These are phyloP conservation scores for Rasamsonia emersonii DNA, from an alignment of 2,329 filamentous ascomycete species.

Conservation along the genomic window DNA sequence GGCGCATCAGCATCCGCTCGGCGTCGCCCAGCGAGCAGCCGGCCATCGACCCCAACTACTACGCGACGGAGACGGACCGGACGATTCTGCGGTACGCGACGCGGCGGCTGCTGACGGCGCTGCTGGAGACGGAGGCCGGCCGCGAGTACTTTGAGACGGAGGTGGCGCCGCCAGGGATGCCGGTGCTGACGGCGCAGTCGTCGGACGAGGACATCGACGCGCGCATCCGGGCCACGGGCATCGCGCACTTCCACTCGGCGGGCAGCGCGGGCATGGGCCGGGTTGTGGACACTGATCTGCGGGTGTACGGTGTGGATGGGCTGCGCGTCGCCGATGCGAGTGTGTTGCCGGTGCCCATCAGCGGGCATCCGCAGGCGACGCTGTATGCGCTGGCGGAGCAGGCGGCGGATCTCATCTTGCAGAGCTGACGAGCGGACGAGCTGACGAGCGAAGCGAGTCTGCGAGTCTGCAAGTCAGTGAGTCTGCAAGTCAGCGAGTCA, in stretches of 20 bases:
- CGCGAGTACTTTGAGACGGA: conserved; percentile 13
- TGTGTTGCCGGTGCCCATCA: conserved; percentile 14
- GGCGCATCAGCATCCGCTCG: conserved; percentile 12
- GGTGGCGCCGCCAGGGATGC: conserved; percentile 9
- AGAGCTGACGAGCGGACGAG: too few species aligned
- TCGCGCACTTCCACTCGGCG: conserved; percentile 14
- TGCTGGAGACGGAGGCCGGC: conserved; percentile 9
- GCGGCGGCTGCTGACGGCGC: conserved; percentile 9
- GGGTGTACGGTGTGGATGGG: conserved; percentile 13
- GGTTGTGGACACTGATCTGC: conserved; percentile 10
- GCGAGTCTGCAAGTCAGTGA: too few species aligned
- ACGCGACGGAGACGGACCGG: conserved; percentile 18
- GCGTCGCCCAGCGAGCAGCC: conserved; percentile 12
- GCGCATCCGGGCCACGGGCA: conserved; percentile 8
- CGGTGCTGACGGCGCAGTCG: conserved; percentile 5
- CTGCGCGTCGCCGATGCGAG: conserved; percentile 19
- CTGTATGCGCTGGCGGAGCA: conserved; percentile 13
- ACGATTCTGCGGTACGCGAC: conserved; percentile 11
- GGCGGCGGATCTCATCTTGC: conserved; percentile 5
- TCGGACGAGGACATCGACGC: conserved; percentile 17
- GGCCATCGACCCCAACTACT: conserved; percentile 23
- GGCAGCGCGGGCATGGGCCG: conserved; percentile 11
- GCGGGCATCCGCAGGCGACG: conserved; percentile 13
- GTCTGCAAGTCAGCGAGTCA: too few species aligned
- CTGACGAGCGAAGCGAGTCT: too few species aligned